phyloP scores from a whole-genome alignment of 192 early-diverging fungal genomes.

The Gonapodya sp. region DNA sequence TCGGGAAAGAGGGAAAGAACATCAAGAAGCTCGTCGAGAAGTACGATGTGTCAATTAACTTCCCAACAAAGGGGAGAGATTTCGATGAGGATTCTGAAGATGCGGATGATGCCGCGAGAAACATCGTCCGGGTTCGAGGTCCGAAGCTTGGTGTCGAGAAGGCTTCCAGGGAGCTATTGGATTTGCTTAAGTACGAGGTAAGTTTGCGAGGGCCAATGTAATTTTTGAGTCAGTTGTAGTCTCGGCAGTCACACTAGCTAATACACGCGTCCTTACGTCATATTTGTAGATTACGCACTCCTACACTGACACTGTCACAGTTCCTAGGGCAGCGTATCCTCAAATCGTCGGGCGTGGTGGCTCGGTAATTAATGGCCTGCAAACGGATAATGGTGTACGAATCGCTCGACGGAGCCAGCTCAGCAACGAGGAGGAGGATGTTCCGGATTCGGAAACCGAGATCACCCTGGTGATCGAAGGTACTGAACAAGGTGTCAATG shows the following conservation, averaged over 20 bases:
- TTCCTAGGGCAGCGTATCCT: conserved; percentile 57
- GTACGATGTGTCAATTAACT: conserved; percentile 54
- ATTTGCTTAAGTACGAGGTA: conserved; percentile 71
- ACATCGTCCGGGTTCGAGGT: conserved; percentile 65
- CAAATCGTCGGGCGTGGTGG: conserved; percentile 72
- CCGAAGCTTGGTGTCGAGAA: conserved; percentile 67
- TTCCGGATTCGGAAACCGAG: conserved; percentile 28
- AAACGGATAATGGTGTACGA: conserved; percentile 55
- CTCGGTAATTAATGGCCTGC: conserved; percentile 61
- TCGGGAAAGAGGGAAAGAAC: conserved; percentile 81
- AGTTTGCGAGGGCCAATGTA: neutral
- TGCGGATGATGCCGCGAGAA: conserved; percentile 17
- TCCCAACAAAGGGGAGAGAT: conserved; percentile 22
- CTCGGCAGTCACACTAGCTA: neutral
- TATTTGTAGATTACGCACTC: conserved; percentile 30
- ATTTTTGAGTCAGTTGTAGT: neutral
- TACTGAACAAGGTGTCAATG: conserved; percentile 38
- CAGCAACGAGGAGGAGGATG: conserved; percentile 22
- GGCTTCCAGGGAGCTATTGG: conserved; percentile 73
- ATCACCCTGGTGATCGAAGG: conserved; percentile 46
- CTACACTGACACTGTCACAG: conserved; percentile 47
- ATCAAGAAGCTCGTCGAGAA: conserved; percentile 70
- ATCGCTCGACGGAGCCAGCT: conserved; percentile 39
- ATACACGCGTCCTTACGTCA: neutral
- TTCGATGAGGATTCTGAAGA: conserved; percentile 34